These are phyloP conservation scores for Beauveria medogensis DNA, from an alignment of 2,329 filamentous ascomycete genomes.

Conservation along the genomic window DNA sequence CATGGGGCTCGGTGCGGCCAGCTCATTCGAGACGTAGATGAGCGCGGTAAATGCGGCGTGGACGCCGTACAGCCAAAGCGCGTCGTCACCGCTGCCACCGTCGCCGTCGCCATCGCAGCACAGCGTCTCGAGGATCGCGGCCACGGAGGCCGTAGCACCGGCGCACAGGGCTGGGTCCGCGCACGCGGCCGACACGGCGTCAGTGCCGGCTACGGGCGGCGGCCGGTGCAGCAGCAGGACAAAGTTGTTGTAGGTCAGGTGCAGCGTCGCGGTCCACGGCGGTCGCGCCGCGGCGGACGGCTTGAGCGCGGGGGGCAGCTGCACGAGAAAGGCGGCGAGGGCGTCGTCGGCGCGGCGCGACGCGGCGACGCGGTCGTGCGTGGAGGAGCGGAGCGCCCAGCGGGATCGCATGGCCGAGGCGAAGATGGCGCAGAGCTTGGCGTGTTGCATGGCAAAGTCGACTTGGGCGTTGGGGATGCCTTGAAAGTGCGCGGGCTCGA, in stretches of 20 bases:
- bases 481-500: conserved; percentile 37
- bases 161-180: conserved; percentile 19
- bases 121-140: conserved; percentile 23
- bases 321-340: conserved; percentile 23
- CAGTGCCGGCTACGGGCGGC: conserved; percentile 13
- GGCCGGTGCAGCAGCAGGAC: conserved; percentile 27
- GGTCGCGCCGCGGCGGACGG: conserved; percentile 14
- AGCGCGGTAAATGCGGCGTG: conserved; percentile 25
- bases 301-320: conserved; percentile 21
- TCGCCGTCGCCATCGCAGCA: conserved; percentile 15
- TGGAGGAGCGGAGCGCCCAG: conserved; percentile 13
- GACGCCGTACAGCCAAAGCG: conserved; percentile 22
- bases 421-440: conserved; percentile 42
- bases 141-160: conserved; percentile 21
- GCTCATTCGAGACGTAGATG: conserved; percentile 10
- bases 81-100: conserved; percentile 15
- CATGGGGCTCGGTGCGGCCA: not conserved
- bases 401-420: conserved; percentile 27
- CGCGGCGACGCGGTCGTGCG: conserved; percentile 15
- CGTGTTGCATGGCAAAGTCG: conserved; percentile 39
- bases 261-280: conserved; percentile 24
- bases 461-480: conserved; percentile 29
- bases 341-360: conserved; percentile 23
- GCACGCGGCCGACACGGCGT: not conserved
- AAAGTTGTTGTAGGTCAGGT: conserved; percentile 28